Base-by-base conservation (phyloP, 139 green algal genomes). In the Volvox africanus region DNA sequence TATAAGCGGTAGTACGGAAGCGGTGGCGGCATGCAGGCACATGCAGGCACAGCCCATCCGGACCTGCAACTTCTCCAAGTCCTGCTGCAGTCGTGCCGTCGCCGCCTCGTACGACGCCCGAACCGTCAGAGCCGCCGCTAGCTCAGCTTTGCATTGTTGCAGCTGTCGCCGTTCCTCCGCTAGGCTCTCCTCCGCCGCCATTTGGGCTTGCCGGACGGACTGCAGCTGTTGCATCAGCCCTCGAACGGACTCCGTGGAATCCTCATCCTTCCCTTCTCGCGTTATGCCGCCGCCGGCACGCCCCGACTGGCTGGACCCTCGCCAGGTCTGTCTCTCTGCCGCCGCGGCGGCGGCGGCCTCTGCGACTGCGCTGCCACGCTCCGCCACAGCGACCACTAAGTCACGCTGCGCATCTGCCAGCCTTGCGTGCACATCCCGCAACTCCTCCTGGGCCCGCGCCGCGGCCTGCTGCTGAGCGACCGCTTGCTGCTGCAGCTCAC, bases 21-120 rank as follows among this genome's bases (percentile, higher is more conserved):
- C 44, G 9, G 44, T 55, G 44, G 44, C 5, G 44, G 44, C 44
- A 55, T 55, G 5, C 44, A 55, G 44, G 44, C 44, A 14, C 9
- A 9, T 55, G 5, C 44, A 14, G 44, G 9, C 44, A 55, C 44
- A 55, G 9, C 44, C 9, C 44, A 55, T 55, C 44, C 65, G 21
- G 14, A 85, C 80, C 80, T 92, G 65, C 88, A 88, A 80, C 88
- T 76, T 73, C 20, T 61, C 36, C 68, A 88, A 5, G 35, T 88
- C 65, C n/a, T 84, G 33, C 61, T 86, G 65, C 30, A 88, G 80
- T 55, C 67, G 36, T 20, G 62, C 28, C 1, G 82, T 61, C 28
- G 36, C 37, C 14, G 62, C 28, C 2, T 87, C 62, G 21, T 68
- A 37, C 1, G 83, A 69, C 22, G 9, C 36, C 1, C 62, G 44